phyloP scores from a whole-genome alignment of 768 basidiomycete genomes.

The Termitomyces sp. region DNA sequence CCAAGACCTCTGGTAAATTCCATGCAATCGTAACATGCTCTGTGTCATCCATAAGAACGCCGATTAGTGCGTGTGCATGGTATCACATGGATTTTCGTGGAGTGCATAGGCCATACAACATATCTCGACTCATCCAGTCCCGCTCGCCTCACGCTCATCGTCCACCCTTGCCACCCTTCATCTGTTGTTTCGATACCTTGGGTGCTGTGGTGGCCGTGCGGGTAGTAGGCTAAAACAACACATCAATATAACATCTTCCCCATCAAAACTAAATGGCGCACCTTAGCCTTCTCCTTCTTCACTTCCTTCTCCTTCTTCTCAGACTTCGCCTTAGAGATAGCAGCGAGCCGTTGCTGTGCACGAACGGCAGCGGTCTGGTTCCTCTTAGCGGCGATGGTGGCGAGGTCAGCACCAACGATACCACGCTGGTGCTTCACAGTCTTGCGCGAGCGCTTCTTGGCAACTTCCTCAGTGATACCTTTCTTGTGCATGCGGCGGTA shows the following conservation, averaged over 20 bases:
- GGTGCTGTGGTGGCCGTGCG: slow-evolving; percentile 63
- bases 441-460: slow-evolving; percentile 97
- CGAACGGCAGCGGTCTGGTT: slow-evolving; percentile 90
- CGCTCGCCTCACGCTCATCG: slow-evolving; percentile 43
- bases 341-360: slow-evolving; percentile 71
- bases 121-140: slow-evolving; percentile 21
- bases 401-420: slow-evolving; percentile 94
- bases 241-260: too few species aligned
- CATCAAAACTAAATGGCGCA: slow-evolving; percentile 28
- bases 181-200: slow-evolving; percentile 93
- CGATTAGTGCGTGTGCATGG: slow-evolving; percentile 19
- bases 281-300: slow-evolving; percentile 91
- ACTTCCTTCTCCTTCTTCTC: slow-evolving; percentile 92
- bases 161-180: slow-evolving; percentile 86
- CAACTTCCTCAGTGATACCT: slow-evolving; percentile 61
- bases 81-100: slow-evolving; percentile 25
- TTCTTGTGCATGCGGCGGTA: slow-evolving; percentile 99
- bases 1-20: neutral
- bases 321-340: slow-evolving; percentile 95
- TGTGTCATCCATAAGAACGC: slow-evolving; percentile 6
- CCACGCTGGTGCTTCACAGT: slow-evolving; percentile 98
- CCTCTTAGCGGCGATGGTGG: slow-evolving; percentile 86
- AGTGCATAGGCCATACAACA: slow-evolving; percentile 27
- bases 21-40: neutral
- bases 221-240: slow-evolving; percentile 50